A percentile compares a stretch with the other conserved stretches of the same genome.
These are phyloP conservation scores for Tuber melanosporum DNA, from an alignment of 495 filamentous ascomycete genomes.

Conservation along the genomic window DNA sequence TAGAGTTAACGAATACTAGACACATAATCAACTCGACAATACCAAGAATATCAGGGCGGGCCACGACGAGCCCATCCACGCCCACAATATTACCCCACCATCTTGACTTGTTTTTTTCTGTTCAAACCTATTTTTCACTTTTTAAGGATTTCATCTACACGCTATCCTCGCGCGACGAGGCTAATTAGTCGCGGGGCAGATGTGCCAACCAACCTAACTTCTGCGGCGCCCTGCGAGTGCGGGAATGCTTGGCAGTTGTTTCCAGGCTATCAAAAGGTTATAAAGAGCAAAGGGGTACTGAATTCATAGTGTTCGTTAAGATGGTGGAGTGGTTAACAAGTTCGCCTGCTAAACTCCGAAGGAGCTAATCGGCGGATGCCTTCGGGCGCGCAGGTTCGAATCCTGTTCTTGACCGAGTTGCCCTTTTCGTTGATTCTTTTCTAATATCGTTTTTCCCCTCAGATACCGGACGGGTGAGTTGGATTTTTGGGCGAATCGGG, in stretches of 20 bases:
- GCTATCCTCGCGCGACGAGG: neutral
- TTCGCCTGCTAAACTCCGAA: constrained; percentile 36
- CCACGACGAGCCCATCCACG: no score
- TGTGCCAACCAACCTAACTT: neutral
- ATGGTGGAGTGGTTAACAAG: constrained; percentile 43
- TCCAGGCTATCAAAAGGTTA: neutral
- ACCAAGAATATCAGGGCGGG: no score
- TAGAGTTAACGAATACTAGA: no score
- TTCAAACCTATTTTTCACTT: neutral
- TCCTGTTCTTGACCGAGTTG: constrained; percentile 39
- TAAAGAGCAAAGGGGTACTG: neutral
- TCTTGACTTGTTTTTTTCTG: constrained; percentile 22
- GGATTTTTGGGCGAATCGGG: neutral
- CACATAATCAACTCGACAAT: neutral
- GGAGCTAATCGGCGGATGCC: constrained; percentile 34
- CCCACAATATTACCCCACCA: constrained; percentile 29
- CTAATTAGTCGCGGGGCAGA: no score
- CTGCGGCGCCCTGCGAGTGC: no score
- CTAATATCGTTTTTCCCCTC: neutral
- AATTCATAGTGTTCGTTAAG: constrained; percentile 17
- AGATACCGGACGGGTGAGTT: neutral
- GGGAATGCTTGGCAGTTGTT: neutral
- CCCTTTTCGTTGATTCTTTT: neutral
- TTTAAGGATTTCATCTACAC: neutral
- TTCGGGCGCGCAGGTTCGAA: constrained; percentile 43